phyloP scores from a whole-genome alignment of 1,284 basidiomycete genomes.

The Cutaneotrichosporon sp. region DNA sequence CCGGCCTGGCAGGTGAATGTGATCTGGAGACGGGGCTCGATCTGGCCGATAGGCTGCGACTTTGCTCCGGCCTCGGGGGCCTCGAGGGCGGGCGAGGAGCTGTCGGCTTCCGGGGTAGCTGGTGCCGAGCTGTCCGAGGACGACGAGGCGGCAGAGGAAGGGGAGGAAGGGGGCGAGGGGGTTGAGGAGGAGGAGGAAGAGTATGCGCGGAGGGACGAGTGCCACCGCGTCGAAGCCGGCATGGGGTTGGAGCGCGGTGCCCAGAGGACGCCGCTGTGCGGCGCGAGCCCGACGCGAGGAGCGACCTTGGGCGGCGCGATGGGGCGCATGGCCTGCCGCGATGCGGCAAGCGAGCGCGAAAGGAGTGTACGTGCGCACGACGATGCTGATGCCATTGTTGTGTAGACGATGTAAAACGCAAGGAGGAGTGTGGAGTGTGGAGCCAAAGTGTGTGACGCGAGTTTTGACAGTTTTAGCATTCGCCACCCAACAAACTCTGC shows the following conservation, averaged over 20 bases:
- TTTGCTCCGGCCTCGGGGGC: background rate
- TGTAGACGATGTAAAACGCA: background rate
- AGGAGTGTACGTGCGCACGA: background rate
- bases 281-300: too few relatives aligned
- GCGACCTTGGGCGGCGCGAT: background rate
- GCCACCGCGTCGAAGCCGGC: background rate
- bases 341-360: background rate
- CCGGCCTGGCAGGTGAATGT: conserved; percentile 83
- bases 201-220: background rate
- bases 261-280: too few relatives aligned
- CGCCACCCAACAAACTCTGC: too few relatives aligned
- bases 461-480: too few relatives aligned
- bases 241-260: background rate
- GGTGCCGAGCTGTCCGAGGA: background rate
- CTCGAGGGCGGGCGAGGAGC: background rate
- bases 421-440: background rate
- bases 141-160: background rate
- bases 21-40: conserved; percentile 49
- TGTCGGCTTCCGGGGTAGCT: background rate
- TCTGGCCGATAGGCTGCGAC: conserved; percentile 24
- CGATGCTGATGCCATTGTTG: background rate
- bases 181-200: background rate
- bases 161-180: background rate
- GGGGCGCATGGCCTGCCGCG: background rate
- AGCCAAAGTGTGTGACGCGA: too few relatives aligned